These are phyloP conservation scores for Musa beccarii DNA, from an alignment of 176 grass and related monocot species.

Conservation along the genomic window DNA sequence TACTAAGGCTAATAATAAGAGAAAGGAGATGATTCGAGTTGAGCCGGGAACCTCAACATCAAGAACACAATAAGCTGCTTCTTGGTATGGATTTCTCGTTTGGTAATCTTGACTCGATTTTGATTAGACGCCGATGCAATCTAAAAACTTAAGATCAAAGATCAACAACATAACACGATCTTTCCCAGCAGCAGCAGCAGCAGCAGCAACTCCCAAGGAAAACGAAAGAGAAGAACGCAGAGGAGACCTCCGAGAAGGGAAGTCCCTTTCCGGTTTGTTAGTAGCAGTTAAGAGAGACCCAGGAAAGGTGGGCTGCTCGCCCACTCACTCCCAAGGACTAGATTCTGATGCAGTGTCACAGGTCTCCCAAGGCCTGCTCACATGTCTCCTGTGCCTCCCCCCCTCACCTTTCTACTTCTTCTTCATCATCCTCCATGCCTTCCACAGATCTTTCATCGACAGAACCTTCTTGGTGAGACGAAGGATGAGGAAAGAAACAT, in stretches of 20 bases:
- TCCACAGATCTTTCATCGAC: background rate
- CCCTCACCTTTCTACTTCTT: background rate
- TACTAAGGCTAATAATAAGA: no score
- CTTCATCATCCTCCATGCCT: background rate
- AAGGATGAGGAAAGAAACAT: no score
- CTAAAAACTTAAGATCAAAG: no score
- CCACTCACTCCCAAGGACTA: background rate
- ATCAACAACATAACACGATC: no score
- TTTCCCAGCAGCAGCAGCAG: background rate
- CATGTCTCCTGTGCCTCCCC: background rate
- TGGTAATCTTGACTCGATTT: no score
- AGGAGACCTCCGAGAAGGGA: background rate
- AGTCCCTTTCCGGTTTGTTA: background rate
- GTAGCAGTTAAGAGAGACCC: background rate
- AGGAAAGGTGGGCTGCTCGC: background rate
- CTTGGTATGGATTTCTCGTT: no score
- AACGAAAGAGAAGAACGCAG: background rate
- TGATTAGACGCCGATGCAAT: no score
- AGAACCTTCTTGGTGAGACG: no score
- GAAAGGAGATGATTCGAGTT: no score
- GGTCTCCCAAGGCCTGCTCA: background rate
- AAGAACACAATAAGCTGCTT: no score
- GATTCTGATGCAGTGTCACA: constrained; percentile 2
- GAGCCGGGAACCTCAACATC: no score
- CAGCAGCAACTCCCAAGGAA: background rate